Conservation (phyloP, 164 flowering plant genomes). For the Amborella trichopoda region DNA sequence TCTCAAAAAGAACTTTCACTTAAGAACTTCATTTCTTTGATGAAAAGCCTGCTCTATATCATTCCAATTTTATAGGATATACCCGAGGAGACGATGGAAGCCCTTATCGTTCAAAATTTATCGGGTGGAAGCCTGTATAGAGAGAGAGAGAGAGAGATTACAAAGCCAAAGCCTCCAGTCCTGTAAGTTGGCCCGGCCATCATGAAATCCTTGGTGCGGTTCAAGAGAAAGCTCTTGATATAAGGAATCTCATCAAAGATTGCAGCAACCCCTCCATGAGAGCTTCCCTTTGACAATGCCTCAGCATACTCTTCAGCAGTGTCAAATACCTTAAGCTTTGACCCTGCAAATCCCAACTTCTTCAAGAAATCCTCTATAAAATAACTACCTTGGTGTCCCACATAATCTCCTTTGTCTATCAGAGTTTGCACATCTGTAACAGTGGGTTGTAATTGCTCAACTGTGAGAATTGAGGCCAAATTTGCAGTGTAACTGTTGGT, state of each 20-base stretch:
- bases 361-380: conserved; percentile 5
- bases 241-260: conserved; percentile 9
- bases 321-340: conserved; percentile 3
- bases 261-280: conserved; percentile 7
- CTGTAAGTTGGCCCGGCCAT: conserved; percentile 8
- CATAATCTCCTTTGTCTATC: conserved; percentile 1
- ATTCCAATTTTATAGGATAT: too few relatives aligned
- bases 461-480: conserved; percentile 4
- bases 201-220: conserved; percentile 4
- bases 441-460: conserved; percentile 2
- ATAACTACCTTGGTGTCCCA: conserved; percentile 3
- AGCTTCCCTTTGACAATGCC: conserved; percentile 7
- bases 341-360: conserved; percentile 3
- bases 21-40: too few relatives aligned
- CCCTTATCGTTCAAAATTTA: too few relatives aligned
- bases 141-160: conserved; percentile 10
- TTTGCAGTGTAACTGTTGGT: conserved; percentile 10
- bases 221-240: conserved; percentile 2
- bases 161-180: conserved; percentile 15
- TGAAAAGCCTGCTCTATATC: too few relatives aligned
- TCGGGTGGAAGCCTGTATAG: background rate
- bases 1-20: too few relatives aligned
- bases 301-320: conserved; percentile 1
- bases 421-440: background rate
- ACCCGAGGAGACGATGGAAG: too few relatives aligned